Percentiles rank a stretch among this genome's conserved stretches.
These are phyloP conservation scores for Capillidium heterosporum DNA, from an alignment of 371 early-diverging fungal species.

Conservation along the genomic window DNA sequence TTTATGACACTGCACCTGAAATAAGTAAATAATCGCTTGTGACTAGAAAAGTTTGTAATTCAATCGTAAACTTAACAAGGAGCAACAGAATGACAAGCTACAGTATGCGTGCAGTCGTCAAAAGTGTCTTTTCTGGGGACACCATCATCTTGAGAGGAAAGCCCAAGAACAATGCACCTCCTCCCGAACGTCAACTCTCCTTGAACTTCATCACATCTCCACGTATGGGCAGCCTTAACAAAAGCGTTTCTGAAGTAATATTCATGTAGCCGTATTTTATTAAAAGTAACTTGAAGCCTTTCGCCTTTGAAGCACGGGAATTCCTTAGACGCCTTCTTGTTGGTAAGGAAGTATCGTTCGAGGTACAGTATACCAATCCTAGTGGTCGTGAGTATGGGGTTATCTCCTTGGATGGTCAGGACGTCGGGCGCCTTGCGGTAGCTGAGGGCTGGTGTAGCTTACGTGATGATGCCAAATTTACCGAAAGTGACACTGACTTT, in stretches of 20 bases:
- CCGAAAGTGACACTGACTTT: conserved; percentile 26
- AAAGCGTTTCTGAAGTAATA: conserved; percentile 54
- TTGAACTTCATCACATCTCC: conserved; percentile 72
- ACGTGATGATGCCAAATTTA: conserved; percentile 25
- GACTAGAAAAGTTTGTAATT: too few species aligned
- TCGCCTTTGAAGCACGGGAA: conserved; percentile 76
- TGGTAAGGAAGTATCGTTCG: conserved; percentile 76
- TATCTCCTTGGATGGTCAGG: conserved; percentile 37
- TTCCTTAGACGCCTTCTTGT: conserved; percentile 68
- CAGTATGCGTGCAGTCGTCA: conserved; percentile 33
- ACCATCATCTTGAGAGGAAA: conserved; percentile 70
- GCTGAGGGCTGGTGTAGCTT: conserved; percentile 76
- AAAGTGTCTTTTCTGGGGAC: conserved; percentile 81
- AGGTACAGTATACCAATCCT: conserved; percentile 53
- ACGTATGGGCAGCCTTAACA: conserved; percentile 59
- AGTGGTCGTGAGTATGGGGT: conserved; percentile 55
- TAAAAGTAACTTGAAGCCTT: conserved; percentile 28
- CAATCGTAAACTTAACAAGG: too few species aligned
- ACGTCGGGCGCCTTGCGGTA: conserved; percentile 50
- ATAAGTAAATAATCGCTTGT: too few species aligned
- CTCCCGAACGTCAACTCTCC: conserved; percentile 67
- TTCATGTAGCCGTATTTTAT: not conserved
- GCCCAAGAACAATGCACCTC: conserved; percentile 58
- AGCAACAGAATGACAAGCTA: not conserved
- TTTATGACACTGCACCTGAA: too few species aligned